Evolutionary conservation across 2,329 filamentous ascomycete species (phyloP).

Genomic region (Lecanosticta acicola): DNA sequence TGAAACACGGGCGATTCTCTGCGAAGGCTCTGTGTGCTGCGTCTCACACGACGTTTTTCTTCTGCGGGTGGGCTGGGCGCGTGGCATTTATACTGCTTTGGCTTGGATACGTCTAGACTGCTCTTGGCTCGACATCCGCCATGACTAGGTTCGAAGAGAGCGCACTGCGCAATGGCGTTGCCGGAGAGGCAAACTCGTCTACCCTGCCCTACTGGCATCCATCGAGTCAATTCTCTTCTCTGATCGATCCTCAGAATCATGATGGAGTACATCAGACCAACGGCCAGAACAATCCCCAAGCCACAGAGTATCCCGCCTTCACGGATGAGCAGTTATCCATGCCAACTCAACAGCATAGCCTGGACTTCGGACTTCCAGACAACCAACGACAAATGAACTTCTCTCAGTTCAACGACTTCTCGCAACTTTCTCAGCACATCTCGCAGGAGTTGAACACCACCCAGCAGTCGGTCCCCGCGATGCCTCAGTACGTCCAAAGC

Average conservation of each 20-base stretch:
- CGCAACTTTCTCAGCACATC: conserved; percentile 3
- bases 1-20: neutral
- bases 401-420: conserved; percentile 9
- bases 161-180: conserved; percentile 19
- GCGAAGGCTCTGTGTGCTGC: neutral
- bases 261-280: conserved; percentile 3
- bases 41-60: neutral
- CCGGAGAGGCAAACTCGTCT: conserved; percentile 9
- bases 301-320: conserved; percentile 3
- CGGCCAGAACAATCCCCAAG: conserved; percentile 1
- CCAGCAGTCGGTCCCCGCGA: conserved; percentile 5
- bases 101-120: neutral
- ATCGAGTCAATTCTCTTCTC: conserved; percentile 20
- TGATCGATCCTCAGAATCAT: conserved; percentile 20
- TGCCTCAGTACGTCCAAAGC: conserved; percentile 6
- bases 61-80: neutral
- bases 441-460: conserved; percentile 4
- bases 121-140: neutral
- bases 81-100: neutral
- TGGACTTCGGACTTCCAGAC: conserved; percentile 6
- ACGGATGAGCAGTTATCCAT: conserved; percentile 3
- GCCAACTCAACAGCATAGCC: conserved; percentile 2
- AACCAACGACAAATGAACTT: conserved; percentile 9
- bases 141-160: conserved; percentile 23
- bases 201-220: conserved; percentile 23